Percentiles rank a stretch among this genome's conserved stretches.
phyloP scores from a whole-genome alignment of 768 basidiomycete genomes.

The Clathrus columnatus region DNA sequence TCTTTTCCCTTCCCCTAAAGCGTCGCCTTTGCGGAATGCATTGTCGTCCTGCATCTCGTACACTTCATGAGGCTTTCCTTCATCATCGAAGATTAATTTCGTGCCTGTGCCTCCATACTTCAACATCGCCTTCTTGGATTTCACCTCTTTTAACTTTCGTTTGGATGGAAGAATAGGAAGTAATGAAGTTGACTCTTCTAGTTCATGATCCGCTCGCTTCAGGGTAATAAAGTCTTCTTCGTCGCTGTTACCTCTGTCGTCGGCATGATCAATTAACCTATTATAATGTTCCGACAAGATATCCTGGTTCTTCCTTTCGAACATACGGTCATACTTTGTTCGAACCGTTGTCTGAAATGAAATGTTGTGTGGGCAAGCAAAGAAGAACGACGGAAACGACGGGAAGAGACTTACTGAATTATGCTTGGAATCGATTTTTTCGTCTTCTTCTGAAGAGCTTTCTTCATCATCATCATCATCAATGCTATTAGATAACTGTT shows the following conservation, averaged over 20 bases:
- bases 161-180: constrained; percentile 56
- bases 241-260: constrained; percentile 31
- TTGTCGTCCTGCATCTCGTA: constrained; percentile 81
- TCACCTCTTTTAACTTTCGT: constrained; percentile 69
- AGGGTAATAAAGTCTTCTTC: constrained; percentile 89
- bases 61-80: constrained; percentile 68
- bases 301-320: constrained; percentile 90
- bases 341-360: constrained; percentile 35
- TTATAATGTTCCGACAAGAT: constrained; percentile 86
- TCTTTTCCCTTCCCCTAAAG: constrained; percentile 51
- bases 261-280: constrained; percentile 71
- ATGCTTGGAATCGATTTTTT: constrained; percentile 23
- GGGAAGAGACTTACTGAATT: neutral
- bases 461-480: constrained; percentile 15
- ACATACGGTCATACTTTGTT: constrained; percentile 98
- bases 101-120: constrained; percentile 50
- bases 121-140: constrained; percentile 62
- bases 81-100: constrained; percentile 88
- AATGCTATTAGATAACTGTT: constrained; percentile 19
- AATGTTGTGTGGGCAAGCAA: neutral
- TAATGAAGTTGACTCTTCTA: constrained; percentile 30
- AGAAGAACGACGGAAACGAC: neutral
- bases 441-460: constrained; percentile 17
- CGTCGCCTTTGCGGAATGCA: constrained; percentile 47
- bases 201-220: constrained; percentile 82